Evolutionary conservation across 2,329 filamentous ascomycete species (phyloP).

Genomic region (Ophiostoma himal-ulmi): DNA sequence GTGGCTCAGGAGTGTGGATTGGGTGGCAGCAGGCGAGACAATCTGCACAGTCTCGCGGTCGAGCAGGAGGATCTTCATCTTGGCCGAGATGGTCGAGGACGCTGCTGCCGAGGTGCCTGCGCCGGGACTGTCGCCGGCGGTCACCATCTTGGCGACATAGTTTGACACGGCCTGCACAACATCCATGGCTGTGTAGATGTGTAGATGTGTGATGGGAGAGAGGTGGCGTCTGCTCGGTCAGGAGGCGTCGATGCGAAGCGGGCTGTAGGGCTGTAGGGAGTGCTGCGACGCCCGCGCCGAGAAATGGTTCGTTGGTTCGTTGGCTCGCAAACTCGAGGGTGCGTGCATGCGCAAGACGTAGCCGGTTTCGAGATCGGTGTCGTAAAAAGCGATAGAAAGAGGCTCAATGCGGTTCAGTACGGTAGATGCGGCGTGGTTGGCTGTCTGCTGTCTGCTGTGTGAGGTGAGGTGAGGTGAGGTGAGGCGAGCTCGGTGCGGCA

Average conservation of each 20-base stretch:
- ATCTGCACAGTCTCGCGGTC: slow-evolving; percentile 93
- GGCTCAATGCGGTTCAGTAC: neutral
- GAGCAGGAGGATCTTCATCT: slow-evolving; percentile 97
- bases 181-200: slow-evolving; percentile 66
- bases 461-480: neutral
- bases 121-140: slow-evolving; percentile 64
- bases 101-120: slow-evolving; percentile 60
- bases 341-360: neutral
- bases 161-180: slow-evolving; percentile 86
- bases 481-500: slow-evolving; percentile 6
- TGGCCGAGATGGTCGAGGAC: slow-evolving; percentile 57
- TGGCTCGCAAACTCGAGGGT: neutral
- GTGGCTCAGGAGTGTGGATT: slow-evolving; percentile 89
- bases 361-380: neutral
- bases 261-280: slow-evolving; percentile 1
- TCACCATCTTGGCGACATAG: slow-evolving; percentile 96
- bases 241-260: slow-evolving; percentile 12
- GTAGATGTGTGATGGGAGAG: neutral
- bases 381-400: neutral
- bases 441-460: neutral
- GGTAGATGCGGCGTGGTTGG: neutral
- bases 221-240: neutral
- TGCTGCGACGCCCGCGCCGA: slow-evolving; percentile 12
- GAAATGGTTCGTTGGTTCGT: no score
- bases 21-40: slow-evolving; percentile 89